Conservation (phyloP, 73 alveolate species). For the Tetrahymena borealis region DNA sequence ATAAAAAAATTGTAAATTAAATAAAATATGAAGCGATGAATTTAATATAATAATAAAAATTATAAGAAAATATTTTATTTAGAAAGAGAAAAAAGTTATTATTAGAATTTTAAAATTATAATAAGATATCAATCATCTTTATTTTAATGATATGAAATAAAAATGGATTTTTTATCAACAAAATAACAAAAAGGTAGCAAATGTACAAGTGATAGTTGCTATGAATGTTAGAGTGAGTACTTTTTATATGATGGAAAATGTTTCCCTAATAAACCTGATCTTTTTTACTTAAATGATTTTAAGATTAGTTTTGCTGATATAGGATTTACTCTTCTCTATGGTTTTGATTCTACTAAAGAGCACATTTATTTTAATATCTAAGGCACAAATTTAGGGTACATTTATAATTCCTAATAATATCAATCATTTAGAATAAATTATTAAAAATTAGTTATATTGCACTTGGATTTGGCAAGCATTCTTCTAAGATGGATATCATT, state of each 20-base stretch:
- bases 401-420: neutral
- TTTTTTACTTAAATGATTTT: neutral
- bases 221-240: neutral
- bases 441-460: neutral
- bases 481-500: neutral
- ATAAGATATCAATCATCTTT: too few relatives aligned
- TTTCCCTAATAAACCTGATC: neutral
- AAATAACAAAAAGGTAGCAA: neutral
- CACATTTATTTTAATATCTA: neutral
- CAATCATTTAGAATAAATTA: neutral
- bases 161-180: neutral
- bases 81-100: too few relatives aligned
- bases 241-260: neutral
- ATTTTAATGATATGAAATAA: too few relatives aligned
- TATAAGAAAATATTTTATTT: too few relatives aligned
- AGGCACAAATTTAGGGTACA: neutral
- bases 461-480: neutral
- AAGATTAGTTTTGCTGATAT: neutral
- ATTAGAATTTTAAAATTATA: too few relatives aligned
- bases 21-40: too few relatives aligned
- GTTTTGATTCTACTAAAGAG: neutral
- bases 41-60: too few relatives aligned
- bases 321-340: neutral
- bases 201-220: neutral
- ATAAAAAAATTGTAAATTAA: too few relatives aligned